These are phyloP conservation scores for Mallotus repandus DNA, from an alignment of 441 rosid species.

Conservation along the genomic window DNA sequence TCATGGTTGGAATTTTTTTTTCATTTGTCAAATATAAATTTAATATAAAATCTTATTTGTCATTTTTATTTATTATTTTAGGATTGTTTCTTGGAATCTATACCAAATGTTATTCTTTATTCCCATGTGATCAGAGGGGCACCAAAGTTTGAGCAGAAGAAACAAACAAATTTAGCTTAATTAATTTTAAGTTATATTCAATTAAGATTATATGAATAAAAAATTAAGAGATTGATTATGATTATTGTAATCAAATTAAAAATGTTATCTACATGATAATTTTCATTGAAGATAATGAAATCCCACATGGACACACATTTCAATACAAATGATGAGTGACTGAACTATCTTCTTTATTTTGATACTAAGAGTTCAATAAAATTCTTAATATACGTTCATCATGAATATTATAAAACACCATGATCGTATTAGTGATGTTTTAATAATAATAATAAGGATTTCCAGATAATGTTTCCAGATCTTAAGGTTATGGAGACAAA, in stretches of 20 bases:
- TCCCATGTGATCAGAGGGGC: background rate
- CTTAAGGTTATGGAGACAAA: no score
- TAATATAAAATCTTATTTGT: background rate
- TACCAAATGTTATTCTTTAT: background rate
- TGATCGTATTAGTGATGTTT: background rate
- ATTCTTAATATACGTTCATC: background rate
- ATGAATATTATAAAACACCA: background rate
- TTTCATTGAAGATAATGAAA: background rate
- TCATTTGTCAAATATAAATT: background rate
- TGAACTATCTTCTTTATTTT: background rate
- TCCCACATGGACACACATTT: slow-evolving; percentile 6
- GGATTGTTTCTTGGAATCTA: background rate
- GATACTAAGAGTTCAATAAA: background rate
- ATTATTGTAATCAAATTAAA: no score
- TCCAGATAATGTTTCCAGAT: no score
- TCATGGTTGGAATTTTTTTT: no score
- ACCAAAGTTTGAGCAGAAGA: background rate
- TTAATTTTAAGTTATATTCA: no score
- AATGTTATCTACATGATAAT: background rate
- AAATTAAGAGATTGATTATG: no score
- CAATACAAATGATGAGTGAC: background rate
- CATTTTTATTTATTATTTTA: background rate
- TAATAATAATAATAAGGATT: no score
- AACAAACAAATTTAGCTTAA: background rate
- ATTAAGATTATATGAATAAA: no score